phyloP scores from a whole-genome alignment of 1,284 basidiomycete species.

The Boletus sp. region DNA sequence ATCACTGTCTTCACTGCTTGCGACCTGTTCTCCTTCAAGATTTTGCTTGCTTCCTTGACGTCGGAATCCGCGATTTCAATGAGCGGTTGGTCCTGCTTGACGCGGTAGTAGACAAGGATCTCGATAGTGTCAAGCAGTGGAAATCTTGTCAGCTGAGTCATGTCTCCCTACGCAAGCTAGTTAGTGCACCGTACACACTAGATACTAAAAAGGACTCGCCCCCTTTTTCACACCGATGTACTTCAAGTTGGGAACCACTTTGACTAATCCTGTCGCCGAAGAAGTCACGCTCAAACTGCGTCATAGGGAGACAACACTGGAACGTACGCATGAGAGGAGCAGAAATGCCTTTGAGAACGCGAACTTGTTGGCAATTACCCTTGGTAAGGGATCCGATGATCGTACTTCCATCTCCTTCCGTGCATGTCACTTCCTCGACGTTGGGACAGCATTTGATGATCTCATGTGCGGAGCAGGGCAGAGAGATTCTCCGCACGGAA shows the following conservation, averaged over 20 bases:
- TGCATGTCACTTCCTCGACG: constrained; percentile 24
- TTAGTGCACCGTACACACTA: background rate
- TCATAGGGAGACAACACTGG: constrained; percentile 12
- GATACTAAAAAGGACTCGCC: background rate
- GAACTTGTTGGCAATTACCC: constrained; percentile 4
- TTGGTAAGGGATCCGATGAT: constrained; percentile 11
- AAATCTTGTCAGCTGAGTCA: background rate
- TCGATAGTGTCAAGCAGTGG: constrained; percentile 5
- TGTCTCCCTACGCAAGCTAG: background rate
- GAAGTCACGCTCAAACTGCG: background rate
- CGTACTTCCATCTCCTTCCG: constrained; percentile 9
- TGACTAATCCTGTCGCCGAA: constrained; percentile 5
- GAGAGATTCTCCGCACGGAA: constrained; percentile 26
- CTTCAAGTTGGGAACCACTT: constrained; percentile 9
- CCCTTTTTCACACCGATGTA: background rate
- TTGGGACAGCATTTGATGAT: constrained; percentile 34
- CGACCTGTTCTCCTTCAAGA: constrained; percentile 1
- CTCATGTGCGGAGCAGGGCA: constrained; percentile 30
- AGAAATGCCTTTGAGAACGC: constrained; percentile 7
- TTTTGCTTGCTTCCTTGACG: background rate
- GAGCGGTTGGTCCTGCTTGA: background rate
- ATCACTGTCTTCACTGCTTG: constrained; percentile 8
- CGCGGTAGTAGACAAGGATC: background rate
- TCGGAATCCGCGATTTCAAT: background rate
- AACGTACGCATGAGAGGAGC: background rate